Percentiles rank a stretch among this genome's conserved stretches.
phyloP scores from a whole-genome alignment of 1,139 yeast species.

The Lodderomyces margitis region DNA sequence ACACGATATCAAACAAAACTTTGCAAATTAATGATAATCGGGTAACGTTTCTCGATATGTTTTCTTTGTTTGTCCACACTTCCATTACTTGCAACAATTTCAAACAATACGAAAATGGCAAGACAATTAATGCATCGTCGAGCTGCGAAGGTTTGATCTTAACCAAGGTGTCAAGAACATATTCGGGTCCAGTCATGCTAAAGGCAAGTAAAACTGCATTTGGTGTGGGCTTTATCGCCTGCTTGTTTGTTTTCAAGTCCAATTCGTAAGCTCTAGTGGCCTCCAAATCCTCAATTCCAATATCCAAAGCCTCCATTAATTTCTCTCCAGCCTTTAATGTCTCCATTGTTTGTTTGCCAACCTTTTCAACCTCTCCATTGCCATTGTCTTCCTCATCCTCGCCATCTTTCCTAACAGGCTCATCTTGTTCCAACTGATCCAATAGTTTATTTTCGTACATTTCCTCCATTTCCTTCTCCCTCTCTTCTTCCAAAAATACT shows the following conservation, averaged over 20 bases:
- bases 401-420: conserved; percentile 28
- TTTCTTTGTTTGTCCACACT: conserved; percentile 61
- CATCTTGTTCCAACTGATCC: conserved; percentile 57
- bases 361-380: conserved; percentile 52
- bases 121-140: conserved; percentile 86
- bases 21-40: conserved; percentile 68
- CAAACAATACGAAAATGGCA: conserved; percentile 84
- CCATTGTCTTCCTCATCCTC: conserved; percentile 37
- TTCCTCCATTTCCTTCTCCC: conserved; percentile 94
- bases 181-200: conserved; percentile 68
- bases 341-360: conserved; percentile 82
- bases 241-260: conserved; percentile 34
- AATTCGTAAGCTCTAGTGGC: conserved; percentile 49
- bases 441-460: conserved; percentile 76
- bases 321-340: conserved; percentile 94
- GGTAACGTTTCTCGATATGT: conserved; percentile 41
- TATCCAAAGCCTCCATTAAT: conserved; percentile 86
- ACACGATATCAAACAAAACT: conserved; percentile 69
- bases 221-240: conserved; percentile 59
- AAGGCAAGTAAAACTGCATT: conserved; percentile 72
- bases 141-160: conserved; percentile 80
- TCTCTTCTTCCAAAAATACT: conserved; percentile 91
- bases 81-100: conserved; percentile 70
- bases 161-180: conserved; percentile 68
- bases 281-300: conserved; percentile 71